These are phyloP conservation scores for Hemerocallis citrina DNA, from an alignment of 106 monocot genomes.

Conservation along the genomic window DNA sequence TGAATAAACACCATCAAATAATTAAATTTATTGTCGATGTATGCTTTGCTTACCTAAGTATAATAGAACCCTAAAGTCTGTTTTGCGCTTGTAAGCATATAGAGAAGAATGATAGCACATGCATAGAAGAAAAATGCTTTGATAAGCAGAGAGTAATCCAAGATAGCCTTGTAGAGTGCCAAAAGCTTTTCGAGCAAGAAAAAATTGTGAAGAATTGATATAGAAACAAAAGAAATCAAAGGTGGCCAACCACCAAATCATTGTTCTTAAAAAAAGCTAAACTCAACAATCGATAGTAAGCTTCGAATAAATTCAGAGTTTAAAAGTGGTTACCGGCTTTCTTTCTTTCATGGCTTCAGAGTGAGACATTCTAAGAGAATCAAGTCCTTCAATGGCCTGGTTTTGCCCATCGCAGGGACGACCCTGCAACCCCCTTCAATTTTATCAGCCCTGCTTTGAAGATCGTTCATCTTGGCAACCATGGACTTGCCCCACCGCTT, in stretches of 20 bases:
- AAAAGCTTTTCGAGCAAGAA: conserved; percentile 66
- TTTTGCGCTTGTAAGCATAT: conserved; percentile 91
- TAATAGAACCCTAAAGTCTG: conserved; percentile 74
- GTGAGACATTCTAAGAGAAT: conserved; percentile 59
- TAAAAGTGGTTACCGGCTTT: conserved; percentile 45
- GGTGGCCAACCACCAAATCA: too few relatives aligned
- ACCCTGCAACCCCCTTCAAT: conserved; percentile 38
- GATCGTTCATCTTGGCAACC: conserved; percentile 62
- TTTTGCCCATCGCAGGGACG: conserved; percentile 63
- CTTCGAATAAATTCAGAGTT: neutral
- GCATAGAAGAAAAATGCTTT: conserved; percentile 86
- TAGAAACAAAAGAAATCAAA: too few relatives aligned
- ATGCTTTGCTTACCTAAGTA: conserved; percentile 62
- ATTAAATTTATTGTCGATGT: too few relatives aligned
- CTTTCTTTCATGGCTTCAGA: conserved; percentile 78
- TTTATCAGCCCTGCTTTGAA: conserved; percentile 58
- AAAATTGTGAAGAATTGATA: too few relatives aligned
- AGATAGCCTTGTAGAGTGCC: conserved; percentile 59
- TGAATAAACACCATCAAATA: neutral
- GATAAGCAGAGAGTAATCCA: conserved; percentile 75
- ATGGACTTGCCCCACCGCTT: conserved; percentile 47
- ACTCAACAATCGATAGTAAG: too few relatives aligned
- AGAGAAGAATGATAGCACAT: conserved; percentile 50
- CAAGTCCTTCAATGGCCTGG: conserved; percentile 50
- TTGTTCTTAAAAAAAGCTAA: too few relatives aligned